Evolutionary conservation across 176 grass and related monocot species (phyloP).

Genomic region (Chrysopogon serrulatus): DNA sequence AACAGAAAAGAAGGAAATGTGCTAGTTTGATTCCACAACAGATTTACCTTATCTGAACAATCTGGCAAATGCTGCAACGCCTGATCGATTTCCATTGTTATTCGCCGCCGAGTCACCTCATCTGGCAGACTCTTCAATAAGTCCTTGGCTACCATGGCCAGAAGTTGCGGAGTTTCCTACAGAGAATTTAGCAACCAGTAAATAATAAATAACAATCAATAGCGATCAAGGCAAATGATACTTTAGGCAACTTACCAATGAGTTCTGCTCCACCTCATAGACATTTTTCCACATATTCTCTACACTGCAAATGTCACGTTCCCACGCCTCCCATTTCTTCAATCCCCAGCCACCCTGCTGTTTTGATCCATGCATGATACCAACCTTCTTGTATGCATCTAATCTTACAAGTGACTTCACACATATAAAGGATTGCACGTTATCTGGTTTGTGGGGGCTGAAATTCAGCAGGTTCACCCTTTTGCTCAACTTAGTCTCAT

Average conservation of each 20-base stretch:
- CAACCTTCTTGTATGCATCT: slow-evolving; percentile 15
- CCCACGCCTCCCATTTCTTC: slow-evolving; percentile 28
- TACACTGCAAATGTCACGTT: neutral
- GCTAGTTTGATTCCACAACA: neutral
- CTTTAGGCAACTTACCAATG: neutral
- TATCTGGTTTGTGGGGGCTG: neutral
- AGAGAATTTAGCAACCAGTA: neutral
- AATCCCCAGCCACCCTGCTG: slow-evolving; percentile 20
- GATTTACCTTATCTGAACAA: neutral
- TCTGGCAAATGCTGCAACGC: neutral
- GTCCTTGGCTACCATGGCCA: neutral
- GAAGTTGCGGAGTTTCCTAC: neutral
- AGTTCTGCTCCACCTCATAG: neutral
- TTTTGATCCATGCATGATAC: neutral
- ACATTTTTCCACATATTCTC: neutral
- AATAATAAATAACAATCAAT: neutral
- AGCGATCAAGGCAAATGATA: neutral
- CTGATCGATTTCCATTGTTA: neutral
- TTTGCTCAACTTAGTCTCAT: neutral
- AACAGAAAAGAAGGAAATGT: neutral
- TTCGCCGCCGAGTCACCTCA: neutral
- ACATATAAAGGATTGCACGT: neutral
- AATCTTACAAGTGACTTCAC: slow-evolving; percentile 37
- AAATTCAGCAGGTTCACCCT: slow-evolving; percentile 4
- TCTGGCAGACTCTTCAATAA: neutral